A percentile compares a stretch with the other conserved stretches of the same genome.
Conservation (phyloP, 108 stramenopile genomes). For the Nitzschia sp. region DNA sequence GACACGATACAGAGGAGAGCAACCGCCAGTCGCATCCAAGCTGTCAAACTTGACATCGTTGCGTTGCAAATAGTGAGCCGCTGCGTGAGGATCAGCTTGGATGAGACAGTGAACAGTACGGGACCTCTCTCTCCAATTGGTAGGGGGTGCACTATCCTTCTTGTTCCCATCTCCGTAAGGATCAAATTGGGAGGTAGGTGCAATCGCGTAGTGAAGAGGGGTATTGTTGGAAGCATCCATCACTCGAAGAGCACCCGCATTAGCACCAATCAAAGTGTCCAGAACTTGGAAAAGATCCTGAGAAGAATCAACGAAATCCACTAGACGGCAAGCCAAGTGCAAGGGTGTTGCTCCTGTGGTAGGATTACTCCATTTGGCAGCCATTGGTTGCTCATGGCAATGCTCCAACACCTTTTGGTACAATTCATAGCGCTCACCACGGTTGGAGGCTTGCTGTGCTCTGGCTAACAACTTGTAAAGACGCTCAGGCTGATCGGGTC, state of each 20-base stretch:
- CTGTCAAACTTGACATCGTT: conserved; percentile 37
- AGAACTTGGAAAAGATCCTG: conserved; percentile 6
- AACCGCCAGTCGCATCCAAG: conserved; percentile 26
- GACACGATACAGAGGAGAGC: conserved; percentile 55
- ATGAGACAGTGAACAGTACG: conserved; percentile 32
- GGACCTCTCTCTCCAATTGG: conserved; percentile 39
- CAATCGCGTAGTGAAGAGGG: conserved; percentile 58
- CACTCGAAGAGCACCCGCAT: conserved; percentile 2
- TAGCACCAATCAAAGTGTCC: conserved; percentile 11
- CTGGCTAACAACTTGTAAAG: conserved; percentile 33
- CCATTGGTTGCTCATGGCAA: conserved; percentile 11
- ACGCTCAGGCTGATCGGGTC: conserved; percentile 16
- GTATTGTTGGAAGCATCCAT: conserved; percentile 51
- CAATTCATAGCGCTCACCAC: neutral
- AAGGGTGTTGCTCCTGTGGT: conserved; percentile 58
- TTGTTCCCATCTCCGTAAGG: neutral
- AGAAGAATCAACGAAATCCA: conserved; percentile 33
- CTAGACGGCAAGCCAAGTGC: conserved; percentile 60
- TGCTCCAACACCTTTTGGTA: conserved; percentile 20
- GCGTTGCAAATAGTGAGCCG: conserved; percentile 42
- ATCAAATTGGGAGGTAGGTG: conserved; percentile 24
- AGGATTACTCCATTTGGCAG: conserved; percentile 48
- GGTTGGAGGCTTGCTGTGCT: conserved; percentile 15
- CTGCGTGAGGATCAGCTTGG: conserved; percentile 34
- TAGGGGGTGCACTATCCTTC: neutral